Conservation (phyloP, 352 stramenopile genomes). For the Globisporangium okanoganense region DNA sequence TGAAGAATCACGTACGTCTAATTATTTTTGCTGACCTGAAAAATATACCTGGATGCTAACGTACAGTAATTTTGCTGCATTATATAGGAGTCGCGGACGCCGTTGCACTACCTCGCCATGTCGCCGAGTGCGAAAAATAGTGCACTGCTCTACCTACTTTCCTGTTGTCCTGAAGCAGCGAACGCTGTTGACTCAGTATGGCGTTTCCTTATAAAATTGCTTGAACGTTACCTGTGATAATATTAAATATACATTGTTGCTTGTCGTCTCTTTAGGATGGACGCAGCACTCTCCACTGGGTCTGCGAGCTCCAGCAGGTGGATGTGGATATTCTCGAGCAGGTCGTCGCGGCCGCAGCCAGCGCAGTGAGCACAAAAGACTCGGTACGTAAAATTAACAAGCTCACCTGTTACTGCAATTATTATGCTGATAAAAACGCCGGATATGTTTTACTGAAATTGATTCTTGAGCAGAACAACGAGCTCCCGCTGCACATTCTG, state of each 20-base stretch:
- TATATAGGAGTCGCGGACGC: constrained; percentile 31
- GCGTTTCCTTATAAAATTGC: not conserved
- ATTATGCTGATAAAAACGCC: not conserved
- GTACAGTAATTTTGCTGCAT: not conserved
- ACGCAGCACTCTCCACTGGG: constrained; percentile 53
- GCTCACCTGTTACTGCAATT: not conserved
- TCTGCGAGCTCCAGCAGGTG: constrained; percentile 34
- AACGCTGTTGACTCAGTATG: constrained; percentile 34
- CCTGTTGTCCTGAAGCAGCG: constrained; percentile 26
- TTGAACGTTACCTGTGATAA: no score
- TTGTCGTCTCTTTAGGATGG: constrained; percentile 24
- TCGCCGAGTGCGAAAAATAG: constrained; percentile 24
- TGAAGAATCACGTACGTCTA: constrained; percentile 34
- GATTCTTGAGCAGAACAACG: constrained; percentile 28
- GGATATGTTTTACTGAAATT: not conserved
- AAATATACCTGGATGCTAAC: not conserved
- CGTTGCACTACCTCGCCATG: constrained; percentile 42
- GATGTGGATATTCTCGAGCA: constrained; percentile 24
- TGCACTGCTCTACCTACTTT: constrained; percentile 35
- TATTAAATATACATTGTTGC: not conserved
- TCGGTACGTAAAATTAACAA: not conserved
- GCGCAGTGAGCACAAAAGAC: constrained; percentile 18
- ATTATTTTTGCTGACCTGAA: not conserved
- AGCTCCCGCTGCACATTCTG: constrained; percentile 55
- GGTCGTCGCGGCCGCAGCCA: constrained; percentile 10